These are phyloP conservation scores for Metschnikowia dekortorum DNA, from an alignment of 805 yeast species.

Conservation along the genomic window DNA sequence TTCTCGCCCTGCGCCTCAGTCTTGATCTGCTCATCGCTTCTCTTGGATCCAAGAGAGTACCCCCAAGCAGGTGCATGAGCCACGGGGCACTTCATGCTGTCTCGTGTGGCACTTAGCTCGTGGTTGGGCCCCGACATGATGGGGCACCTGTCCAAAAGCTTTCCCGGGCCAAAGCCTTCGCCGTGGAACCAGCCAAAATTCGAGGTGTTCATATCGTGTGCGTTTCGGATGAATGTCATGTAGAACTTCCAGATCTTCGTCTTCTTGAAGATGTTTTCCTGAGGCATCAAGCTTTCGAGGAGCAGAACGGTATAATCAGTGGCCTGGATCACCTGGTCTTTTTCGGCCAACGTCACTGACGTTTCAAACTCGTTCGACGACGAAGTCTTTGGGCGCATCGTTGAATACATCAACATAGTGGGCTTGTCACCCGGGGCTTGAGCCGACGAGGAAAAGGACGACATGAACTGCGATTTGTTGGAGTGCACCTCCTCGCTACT, in stretches of 20 bases:
- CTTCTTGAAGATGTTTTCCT: constrained; percentile 1
- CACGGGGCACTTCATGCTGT: constrained; percentile 19
- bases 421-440: neutral
- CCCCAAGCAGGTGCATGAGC: neutral
- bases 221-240: constrained; percentile 30
- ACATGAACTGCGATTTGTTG: constrained; percentile 2
- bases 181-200: constrained; percentile 28
- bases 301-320: constrained; percentile 13
- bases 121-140: constrained; percentile 26
- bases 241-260: constrained; percentile 39
- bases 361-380: constrained; percentile 1
- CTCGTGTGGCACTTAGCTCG: constrained; percentile 21
- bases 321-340: constrained; percentile 12
- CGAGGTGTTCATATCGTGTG: constrained; percentile 23
- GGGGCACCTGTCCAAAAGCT: constrained; percentile 15
- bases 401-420: neutral
- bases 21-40: neutral
- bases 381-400: constrained; percentile 1
- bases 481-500: neutral
- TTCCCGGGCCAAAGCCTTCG: constrained; percentile 15
- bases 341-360: constrained; percentile 7
- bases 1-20: neutral
- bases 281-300: constrained; percentile 8
- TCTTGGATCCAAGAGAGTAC: neutral
- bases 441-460: neutral